These are phyloP conservation scores for Phytophthora boehmeriae DNA, from an alignment of 352 stramenopile species.

Conservation along the genomic window DNA sequence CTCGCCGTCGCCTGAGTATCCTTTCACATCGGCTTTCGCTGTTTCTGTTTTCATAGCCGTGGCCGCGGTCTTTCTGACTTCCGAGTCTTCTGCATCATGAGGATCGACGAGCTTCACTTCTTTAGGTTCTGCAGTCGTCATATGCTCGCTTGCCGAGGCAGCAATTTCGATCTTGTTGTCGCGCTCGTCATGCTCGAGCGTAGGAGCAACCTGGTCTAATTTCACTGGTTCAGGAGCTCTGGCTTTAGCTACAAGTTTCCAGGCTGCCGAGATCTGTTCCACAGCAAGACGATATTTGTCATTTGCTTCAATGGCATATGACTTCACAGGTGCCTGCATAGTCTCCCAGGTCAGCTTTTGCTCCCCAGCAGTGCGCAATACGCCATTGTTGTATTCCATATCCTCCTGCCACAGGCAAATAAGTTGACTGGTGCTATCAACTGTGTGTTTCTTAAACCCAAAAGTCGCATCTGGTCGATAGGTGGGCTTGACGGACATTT, in stretches of 20 bases:
- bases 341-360: conserved; percentile 70
- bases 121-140: not conserved
- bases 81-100: not conserved
- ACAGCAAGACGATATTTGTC: conserved; percentile 53
- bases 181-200: conserved; percentile 9
- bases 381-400: conserved; percentile 28
- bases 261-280: conserved; percentile 24
- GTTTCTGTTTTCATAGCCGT: not conserved
- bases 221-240: conserved; percentile 9
- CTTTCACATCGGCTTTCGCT: too few relatives aligned
- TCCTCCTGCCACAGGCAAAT: conserved; percentile 68
- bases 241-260: conserved; percentile 18
- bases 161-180: conserved; percentile 13
- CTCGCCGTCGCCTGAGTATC: too few relatives aligned
- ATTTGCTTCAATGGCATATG: conserved; percentile 68
- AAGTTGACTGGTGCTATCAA: conserved; percentile 41
- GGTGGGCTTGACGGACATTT: conserved; percentile 36
- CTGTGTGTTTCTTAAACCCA: conserved; percentile 46
- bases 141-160: conserved; percentile 24
- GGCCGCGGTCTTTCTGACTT: not conserved
- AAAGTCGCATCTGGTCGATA: conserved; percentile 39
- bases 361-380: conserved; percentile 36
- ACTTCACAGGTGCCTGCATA: conserved; percentile 61
- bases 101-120: not conserved
- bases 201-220: conserved; percentile 18